A percentile compares a stretch with the other conserved stretches of the same genome.
These are phyloP conservation scores for Penicillium sp. DNA, from an alignment of 2,329 filamentous ascomycete species.

Conservation along the genomic window DNA sequence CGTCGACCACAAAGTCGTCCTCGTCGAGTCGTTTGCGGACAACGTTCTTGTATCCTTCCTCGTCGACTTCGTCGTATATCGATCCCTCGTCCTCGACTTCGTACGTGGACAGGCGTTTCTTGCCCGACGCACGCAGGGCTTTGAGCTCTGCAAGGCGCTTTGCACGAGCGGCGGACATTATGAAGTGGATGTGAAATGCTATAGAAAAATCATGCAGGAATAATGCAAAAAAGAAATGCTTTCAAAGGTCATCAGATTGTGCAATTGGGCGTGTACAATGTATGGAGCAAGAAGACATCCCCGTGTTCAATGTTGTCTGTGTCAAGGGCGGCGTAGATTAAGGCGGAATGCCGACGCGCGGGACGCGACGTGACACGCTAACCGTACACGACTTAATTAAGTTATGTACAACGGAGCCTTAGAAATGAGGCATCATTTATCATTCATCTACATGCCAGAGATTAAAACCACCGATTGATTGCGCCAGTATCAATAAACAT, in stretches of 20 bases:
- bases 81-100: constrained; percentile 77
- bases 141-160: constrained; percentile 65
- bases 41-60: constrained; percentile 95
- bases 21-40: constrained; percentile 83
- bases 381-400: neutral
- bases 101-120: constrained; percentile 85
- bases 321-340: constrained; percentile 5
- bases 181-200: neutral
- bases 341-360: constrained; percentile 12
- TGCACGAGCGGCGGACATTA: constrained; percentile 30
- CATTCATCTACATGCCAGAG: too few relatives aligned
- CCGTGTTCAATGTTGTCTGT: constrained; percentile 54
- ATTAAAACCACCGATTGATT: too few relatives aligned
- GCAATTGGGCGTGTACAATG: constrained; percentile 14
- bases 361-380: constrained; percentile 11
- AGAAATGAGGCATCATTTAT: neutral
- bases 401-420: neutral
- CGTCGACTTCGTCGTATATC: constrained; percentile 93
- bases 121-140: constrained; percentile 80
- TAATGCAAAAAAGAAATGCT: neutral
- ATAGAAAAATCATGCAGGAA: neutral
- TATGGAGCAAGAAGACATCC: constrained; percentile 63
- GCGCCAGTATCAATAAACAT: too few relatives aligned
- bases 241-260: neutral
- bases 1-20: constrained; percentile 97